Base-by-base conservation (phyloP, 2,329 filamentous ascomycete genomes). In the Cladosporium phlei region DNA sequence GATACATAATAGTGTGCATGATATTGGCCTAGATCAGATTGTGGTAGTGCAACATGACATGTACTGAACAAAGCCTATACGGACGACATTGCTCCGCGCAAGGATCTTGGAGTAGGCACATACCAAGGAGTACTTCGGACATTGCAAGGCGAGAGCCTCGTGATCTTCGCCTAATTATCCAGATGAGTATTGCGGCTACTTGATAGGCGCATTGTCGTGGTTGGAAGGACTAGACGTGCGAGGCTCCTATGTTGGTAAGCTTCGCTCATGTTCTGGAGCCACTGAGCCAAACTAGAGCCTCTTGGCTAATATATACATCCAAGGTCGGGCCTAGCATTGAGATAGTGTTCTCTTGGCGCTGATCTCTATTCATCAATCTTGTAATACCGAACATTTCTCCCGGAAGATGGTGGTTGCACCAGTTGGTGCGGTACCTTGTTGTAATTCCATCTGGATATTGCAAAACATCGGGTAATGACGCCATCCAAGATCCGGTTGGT, bases 181-280 rank as follows among this genome's bases (percentile, higher is more conserved):
- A 39, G 20, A 39, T 29, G 29, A 16, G 5, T 12, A 16, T 14
- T 22, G 17, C 16, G 25, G n/a, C 7, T 25, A 21, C 24, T 28
- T 39, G 37, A 21, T 12, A 11, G 17, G 10, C 19, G 16, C 6
- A 28, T 22, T 14, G 12, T 17, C 5, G 9, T 39, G 37, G 29
- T 39, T 39, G 37, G 37, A 20, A 12, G 10, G 9, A 14, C 5
- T 29, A 25, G n/a, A 20, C 37, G 17, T 29, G 19, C 12, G 37
- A 29, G 37, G 37, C 37, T 39, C 29, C 24, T 28, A n/a, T 22
- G 28, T 43, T 43, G 39, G 39, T 33, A 43, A 43, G 39, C 39
- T 43, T 43, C 25, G 39, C 39, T 22, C 29, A 43, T 20, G 20
- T 22, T 27, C 29, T 29, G 16, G 39, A 39, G 16, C 17, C 16